Evolutionary conservation across 176 grass and related monocot genomes (phyloP).

Genomic region (Urochloa ruziziensis): DNA sequence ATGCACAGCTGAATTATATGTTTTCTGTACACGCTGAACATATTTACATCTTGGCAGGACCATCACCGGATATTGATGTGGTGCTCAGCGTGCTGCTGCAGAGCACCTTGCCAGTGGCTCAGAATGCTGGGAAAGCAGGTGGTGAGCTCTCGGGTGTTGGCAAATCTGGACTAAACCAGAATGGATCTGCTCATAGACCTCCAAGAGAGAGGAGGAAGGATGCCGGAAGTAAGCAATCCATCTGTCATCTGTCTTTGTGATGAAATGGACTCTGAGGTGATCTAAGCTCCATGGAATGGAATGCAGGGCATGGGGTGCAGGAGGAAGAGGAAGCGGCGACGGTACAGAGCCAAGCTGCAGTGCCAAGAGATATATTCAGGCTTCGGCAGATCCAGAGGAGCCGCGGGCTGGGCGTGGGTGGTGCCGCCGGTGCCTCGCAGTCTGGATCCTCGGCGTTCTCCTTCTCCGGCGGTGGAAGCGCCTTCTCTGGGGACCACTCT

Average conservation of each 20-base stretch:
- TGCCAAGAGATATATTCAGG: slow-evolving; percentile 82
- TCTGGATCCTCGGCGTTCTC: slow-evolving; percentile 79
- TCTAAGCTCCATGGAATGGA: slow-evolving; percentile 12
- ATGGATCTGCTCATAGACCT: slow-evolving; percentile 65
- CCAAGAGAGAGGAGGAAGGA: slow-evolving; percentile 68
- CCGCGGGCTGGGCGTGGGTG: slow-evolving; percentile 28
- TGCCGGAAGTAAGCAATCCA: slow-evolving; percentile 42
- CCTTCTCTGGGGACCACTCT: slow-evolving; percentile 81
- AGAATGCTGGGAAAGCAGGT: slow-evolving; percentile 46
- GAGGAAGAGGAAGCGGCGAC: slow-evolving; percentile 67
- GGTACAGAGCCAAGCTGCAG: slow-evolving; percentile 54
- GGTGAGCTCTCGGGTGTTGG: slow-evolving; percentile 43
- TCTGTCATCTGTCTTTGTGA: not conserved
- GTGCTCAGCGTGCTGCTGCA: slow-evolving; percentile 73
- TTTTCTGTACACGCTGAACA: not conserved
- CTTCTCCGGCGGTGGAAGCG: slow-evolving; percentile 57
- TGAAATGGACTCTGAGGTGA: not conserved
- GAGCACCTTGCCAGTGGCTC: slow-evolving; percentile 51
- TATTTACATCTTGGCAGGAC: slow-evolving; percentile 41
- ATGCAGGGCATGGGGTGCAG: slow-evolving; percentile 66
- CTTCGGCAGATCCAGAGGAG: slow-evolving; percentile 84
- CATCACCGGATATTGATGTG: slow-evolving; percentile 71
- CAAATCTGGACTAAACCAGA: slow-evolving; percentile 64
- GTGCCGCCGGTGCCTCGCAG: slow-evolving; percentile 33
- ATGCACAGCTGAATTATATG: not conserved